phyloP scores from a whole-genome alignment of 176 grass and related monocot species.

The Avena insularis region DNA sequence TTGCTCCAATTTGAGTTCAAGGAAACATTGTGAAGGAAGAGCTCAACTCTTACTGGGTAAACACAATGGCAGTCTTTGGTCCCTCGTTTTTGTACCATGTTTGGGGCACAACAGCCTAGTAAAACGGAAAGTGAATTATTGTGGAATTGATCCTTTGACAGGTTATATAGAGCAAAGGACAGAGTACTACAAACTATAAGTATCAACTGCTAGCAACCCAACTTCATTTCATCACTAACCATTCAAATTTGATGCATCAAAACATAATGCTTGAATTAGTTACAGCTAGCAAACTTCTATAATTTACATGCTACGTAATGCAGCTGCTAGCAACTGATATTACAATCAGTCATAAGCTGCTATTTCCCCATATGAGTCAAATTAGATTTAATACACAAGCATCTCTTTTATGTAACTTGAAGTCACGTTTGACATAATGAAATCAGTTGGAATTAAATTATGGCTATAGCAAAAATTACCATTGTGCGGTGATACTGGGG shows the following conservation, averaged over 20 bases:
- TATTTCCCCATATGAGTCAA: background rate
- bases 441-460: conserved; percentile 29
- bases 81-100: conserved; percentile 78
- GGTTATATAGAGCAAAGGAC: background rate
- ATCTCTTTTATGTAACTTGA: conserved; percentile 29
- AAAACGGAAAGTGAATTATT: conserved; percentile 28
- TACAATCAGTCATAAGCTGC: background rate
- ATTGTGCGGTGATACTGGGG: conserved; percentile 68
- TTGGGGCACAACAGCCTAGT: conserved; percentile 83
- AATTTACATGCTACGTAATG: background rate
- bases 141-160: background rate
- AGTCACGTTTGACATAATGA: conserved; percentile 20
- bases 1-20: conserved; percentile 87
- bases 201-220: background rate
- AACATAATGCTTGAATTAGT: conserved; percentile 18
- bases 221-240: background rate
- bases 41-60: conserved; percentile 90
- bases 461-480: conserved; percentile 52
- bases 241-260: conserved; percentile 26
- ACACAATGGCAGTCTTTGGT: conserved; percentile 77
- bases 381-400: conserved; percentile 5
- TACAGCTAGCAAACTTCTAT: background rate
- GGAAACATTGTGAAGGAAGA: conserved; percentile 91
- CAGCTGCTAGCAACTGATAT: background rate
- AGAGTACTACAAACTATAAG: background rate